phyloP scores from a whole-genome alignment of 257 asterid species.

The Cinchona pubescens region DNA sequence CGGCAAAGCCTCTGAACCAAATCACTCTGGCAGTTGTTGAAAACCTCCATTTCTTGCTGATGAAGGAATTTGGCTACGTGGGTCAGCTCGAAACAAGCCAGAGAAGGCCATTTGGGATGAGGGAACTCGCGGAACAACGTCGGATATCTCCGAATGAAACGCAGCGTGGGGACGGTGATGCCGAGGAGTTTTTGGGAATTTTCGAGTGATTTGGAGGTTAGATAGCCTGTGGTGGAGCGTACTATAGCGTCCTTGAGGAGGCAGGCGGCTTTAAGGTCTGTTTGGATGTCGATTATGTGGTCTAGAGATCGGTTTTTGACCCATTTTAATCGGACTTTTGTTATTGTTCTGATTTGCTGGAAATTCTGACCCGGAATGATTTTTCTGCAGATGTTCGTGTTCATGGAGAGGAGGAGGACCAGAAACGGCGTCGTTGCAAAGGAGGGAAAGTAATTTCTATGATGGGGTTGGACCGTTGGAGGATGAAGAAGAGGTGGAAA shows the following conservation, averaged over 20 bases:
- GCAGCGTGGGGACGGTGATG: constrained; percentile 77
- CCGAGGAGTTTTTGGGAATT: constrained; percentile 77
- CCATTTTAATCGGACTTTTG: constrained; percentile 89
- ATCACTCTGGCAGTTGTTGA: constrained; percentile 48
- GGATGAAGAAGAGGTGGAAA: too few species aligned
- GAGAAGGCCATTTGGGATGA: constrained; percentile 78
- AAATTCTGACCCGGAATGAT: constrained; percentile 1
- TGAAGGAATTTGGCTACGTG: constrained; percentile 59
- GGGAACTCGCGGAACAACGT: constrained; percentile 85
- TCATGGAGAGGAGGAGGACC: neutral
- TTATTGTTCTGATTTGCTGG: constrained; percentile 46
- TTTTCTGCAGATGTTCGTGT: neutral
- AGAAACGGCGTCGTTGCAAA: too few species aligned
- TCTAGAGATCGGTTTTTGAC: constrained; percentile 79
- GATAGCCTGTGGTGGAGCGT: constrained; percentile 59
- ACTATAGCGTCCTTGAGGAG: constrained; percentile 70
- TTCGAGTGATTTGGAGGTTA: constrained; percentile 58
- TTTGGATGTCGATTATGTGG: constrained; percentile 74
- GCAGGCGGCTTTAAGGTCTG: constrained; percentile 78
- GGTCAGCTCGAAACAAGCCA: constrained; percentile 70
- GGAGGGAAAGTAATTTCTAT: too few species aligned
- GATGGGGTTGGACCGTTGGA: too few species aligned
- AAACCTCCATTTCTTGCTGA: constrained; percentile 46
- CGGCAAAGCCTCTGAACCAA: constrained; percentile 62
- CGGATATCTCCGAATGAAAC: constrained; percentile 79